Evolutionary conservation across 257 asterid species (phyloP).

Genomic region (Jacaranda mimosifolia): DNA sequence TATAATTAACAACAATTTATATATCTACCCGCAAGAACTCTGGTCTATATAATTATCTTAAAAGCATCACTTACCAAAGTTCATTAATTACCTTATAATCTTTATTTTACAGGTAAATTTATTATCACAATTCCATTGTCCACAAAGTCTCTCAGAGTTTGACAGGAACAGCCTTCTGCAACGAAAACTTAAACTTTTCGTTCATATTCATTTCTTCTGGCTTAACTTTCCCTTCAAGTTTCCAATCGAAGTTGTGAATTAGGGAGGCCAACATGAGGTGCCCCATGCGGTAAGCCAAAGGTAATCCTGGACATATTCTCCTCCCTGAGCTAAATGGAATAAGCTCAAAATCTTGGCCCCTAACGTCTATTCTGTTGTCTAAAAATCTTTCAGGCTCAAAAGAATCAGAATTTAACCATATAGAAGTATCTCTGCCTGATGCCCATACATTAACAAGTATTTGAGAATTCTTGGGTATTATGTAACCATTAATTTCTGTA

Average conservation of each 20-base stretch:
- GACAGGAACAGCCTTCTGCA: conserved; percentile 20
- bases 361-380: not conserved
- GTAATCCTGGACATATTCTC: conserved; percentile 31
- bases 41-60: no score
- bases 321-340: conserved; percentile 30
- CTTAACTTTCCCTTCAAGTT: not conserved
- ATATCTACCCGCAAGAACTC: no score
- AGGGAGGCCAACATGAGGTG: conserved; percentile 23
- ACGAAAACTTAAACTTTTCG: conserved; percentile 19
- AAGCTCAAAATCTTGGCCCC: conserved; percentile 30
- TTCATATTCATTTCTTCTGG: conserved; percentile 10
- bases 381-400: conserved; percentile 29
- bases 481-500: conserved; percentile 9
- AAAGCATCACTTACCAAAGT: no score
- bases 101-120: not conserved
- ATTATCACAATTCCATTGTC: no score
- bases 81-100: no score
- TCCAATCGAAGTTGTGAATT: conserved; percentile 26
- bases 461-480: conserved; percentile 28
- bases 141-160: not conserved
- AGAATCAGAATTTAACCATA: conserved; percentile 12
- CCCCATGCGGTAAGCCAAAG: conserved; percentile 26
- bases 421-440: conserved; percentile 19
- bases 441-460: conserved; percentile 18
- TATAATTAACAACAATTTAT: no score